Base-by-base conservation (phyloP, 768 basidiomycete genomes). In the Lanmaoa pseudosensibilis region DNA sequence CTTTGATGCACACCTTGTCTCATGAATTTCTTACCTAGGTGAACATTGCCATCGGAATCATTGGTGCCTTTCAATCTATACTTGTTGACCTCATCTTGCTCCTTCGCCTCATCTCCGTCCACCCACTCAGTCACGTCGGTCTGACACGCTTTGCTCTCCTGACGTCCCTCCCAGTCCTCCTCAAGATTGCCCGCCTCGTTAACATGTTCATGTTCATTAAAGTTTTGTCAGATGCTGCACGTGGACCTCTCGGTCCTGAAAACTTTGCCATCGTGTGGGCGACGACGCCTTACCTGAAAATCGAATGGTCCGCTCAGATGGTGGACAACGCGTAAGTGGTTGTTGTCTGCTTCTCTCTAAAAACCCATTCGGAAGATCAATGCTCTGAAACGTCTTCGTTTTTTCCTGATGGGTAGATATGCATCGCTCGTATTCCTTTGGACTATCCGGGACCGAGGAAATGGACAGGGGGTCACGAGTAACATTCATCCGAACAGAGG, bases 231-330 rank as follows among this genome's bases (percentile, higher is more conserved):
- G 58, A 63, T 38, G 68, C 59, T 13, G 57, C 61, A 18, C 59
- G 50, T 32, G 66, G 65, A 15, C 65, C 66, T 8, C 46, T 62
- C 1, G 67, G 56, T 11, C 18, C 62, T 15, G 45, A 57, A 39
- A 45, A 57, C 0, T 23, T 67, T n/a, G 55, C 43, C 10, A 2
- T 54, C n/a, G 33, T 53, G 18, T 72, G 69, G 72, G 55, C 47
- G 19, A 21, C 60, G 43, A 60, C 53, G 1, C 72, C 69, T 5
- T 73, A 68, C 51, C 51, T 73, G 12, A 73, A 70, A 54, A 68
- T 73, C 3, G 72, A 71, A 40, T 70, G 72, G 70, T 62, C 64
- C 15, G 56, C 63, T 18, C 72, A 73, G 52, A 39, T 73, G 48
- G 49, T 64, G 8, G 71, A 71, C 47, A 73, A 73, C 30, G 58